A percentile compares a stretch with the other conserved stretches of the same genome.
These are phyloP conservation scores for Kewa caespitosa DNA, from an alignment of 179 eudicot genomes.

Conservation along the genomic window DNA sequence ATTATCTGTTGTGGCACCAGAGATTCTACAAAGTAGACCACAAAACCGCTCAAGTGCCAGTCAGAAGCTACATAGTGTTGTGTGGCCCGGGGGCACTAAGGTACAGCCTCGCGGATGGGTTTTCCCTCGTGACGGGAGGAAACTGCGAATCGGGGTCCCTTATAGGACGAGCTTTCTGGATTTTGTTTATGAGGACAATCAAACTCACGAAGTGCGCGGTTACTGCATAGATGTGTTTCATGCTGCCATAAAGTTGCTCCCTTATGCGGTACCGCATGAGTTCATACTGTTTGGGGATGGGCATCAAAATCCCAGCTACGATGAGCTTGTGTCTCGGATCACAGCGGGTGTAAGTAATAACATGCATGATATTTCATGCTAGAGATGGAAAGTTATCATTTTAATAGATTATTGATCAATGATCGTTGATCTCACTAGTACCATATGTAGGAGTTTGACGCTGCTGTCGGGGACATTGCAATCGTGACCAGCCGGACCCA, in stretches of 20 bases:
- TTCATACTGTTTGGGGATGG: constrained; percentile 63
- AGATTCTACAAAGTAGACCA: constrained; percentile 40
- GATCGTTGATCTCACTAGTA: constrained; percentile 7
- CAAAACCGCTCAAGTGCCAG: constrained; percentile 57
- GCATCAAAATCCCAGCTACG: constrained; percentile 56
- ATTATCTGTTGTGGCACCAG: constrained; percentile 59
- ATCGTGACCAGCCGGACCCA: constrained; percentile 62
- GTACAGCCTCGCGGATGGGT: constrained; percentile 75
- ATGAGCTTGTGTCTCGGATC: constrained; percentile 50
- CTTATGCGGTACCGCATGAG: constrained; percentile 61
- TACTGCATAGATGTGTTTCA: constrained; percentile 69
- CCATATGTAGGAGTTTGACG: constrained; percentile 62
- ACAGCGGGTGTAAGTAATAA: constrained; percentile 50
- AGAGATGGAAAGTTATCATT: constrained; percentile 3
- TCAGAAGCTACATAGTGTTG: constrained; percentile 41
- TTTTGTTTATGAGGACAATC: constrained; percentile 45
- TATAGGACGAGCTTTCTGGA: constrained; percentile 54
- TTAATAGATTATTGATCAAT: constrained; percentile 11
- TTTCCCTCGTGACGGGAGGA: constrained; percentile 59
- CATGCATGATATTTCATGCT: neutral
- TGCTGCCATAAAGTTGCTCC: constrained; percentile 57
- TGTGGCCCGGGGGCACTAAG: constrained; percentile 69
- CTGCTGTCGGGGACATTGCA: constrained; percentile 83
- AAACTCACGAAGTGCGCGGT: constrained; percentile 40
- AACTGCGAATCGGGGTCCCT: constrained; percentile 66